These are phyloP conservation scores for Solanum medicagineum DNA, from an alignment of 257 asterid genomes.

Conservation along the genomic window DNA sequence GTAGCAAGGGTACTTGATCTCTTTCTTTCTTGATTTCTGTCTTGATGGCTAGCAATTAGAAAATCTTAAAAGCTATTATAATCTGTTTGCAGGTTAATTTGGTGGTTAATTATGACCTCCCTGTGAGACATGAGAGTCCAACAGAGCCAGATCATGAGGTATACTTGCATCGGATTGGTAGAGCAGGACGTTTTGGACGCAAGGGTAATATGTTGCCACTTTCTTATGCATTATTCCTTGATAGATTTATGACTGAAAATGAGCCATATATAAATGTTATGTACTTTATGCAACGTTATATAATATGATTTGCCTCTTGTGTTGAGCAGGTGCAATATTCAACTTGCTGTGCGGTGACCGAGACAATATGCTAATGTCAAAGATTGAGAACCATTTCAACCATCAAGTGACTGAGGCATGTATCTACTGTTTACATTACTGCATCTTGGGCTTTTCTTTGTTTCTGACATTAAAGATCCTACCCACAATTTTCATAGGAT, in stretches of 20 bases:
- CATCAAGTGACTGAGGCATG: conserved; percentile 34
- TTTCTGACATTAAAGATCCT: background rate
- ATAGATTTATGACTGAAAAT: background rate
- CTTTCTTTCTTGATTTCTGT: background rate
- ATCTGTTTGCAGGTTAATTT: conserved; percentile 57
- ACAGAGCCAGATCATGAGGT: conserved; percentile 80
- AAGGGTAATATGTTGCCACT: conserved; percentile 38
- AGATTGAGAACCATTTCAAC: conserved; percentile 53
- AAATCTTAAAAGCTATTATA: background rate
- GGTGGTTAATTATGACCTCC: conserved; percentile 87
- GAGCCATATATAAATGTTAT: background rate
- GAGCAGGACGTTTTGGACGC: conserved; percentile 99
- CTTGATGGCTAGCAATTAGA: background rate
- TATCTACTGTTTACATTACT: background rate
- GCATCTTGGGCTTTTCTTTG: background rate
- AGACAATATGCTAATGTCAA: conserved; percentile 26
- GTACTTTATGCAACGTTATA: background rate
- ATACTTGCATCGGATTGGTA: conserved; percentile 88
- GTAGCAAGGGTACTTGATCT: background rate
- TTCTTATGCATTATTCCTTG: background rate
- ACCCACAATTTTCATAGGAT: background rate
- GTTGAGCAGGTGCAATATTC: conserved; percentile 40
- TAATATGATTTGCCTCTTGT: background rate
- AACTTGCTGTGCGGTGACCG: conserved; percentile 25
- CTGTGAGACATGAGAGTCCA: conserved; percentile 26